Evolutionary conservation across 768 basidiomycete genomes (phyloP), one percentile per base, ranked within the genome.

Genomic region (Lactarius evosmus): DNA sequence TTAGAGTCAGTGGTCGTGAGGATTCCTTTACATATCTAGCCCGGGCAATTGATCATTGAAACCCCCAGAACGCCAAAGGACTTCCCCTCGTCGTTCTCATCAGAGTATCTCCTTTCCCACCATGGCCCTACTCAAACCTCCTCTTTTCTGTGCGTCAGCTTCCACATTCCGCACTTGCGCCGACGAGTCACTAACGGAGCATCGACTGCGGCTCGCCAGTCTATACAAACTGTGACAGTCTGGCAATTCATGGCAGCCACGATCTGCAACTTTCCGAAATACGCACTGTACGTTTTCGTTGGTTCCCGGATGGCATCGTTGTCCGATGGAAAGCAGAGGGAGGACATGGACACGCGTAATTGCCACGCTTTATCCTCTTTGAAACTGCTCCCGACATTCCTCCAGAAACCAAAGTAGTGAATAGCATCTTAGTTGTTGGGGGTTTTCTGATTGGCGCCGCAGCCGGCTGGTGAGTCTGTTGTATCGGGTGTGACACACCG

Each of bases 61-160:
- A 49, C 44, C 7, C 25, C 0, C 53, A 91, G 89, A 79, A 77
- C 63, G 83, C 85, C 17, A 90, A 88, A 73, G 93, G 93, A 19
- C 76, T 93, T 19, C 87, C 87, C n/a, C 77, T 93, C 27, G 89
- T 95, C 44, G 82, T 92, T 67, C 80, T 95, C 53, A 87, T 94
- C 65, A 85, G 92, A 16, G 73, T 91, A 25, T 92, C 89, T 4
- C 86, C 93, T 4, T 84, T 95, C 72, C 91, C 91, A 52, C 91
- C 93, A 3, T 93, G 91, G 89, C 88, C 89, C 0, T 95, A 93
- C 70, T 85, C 87, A n/a, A 93, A 92, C 63, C 78, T 86, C 0
- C 77, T 94, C 22, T 91, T 91, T 70, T 85, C 89, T 27, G 89
- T 89, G 68, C 75, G 86, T 78, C 2, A 29, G 22, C 46, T 51